Base-by-base conservation (phyloP, 352 stramenopile species). In the Achlya hypogyna region DNA sequence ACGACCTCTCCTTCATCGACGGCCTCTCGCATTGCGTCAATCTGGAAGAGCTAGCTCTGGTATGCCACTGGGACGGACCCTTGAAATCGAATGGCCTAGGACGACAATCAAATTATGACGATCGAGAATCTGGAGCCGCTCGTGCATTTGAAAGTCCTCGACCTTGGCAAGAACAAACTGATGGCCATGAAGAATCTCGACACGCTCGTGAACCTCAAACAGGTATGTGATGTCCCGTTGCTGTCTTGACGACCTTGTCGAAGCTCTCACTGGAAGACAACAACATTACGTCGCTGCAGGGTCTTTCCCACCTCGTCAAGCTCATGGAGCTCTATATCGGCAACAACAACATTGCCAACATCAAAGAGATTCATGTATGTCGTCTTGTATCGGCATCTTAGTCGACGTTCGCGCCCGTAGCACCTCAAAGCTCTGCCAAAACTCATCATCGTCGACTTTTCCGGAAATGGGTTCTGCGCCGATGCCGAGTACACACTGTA, bases 321-420 rank as follows among this genome's bases (percentile, higher is more conserved):
- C 69, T 95, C 9, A 91, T 94, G 85, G 87, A 96, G 54, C 65
- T 96, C 0, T 96, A 96, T 69, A 73, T 94, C n/a, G 82, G 86
- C 6, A 87, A 86, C 63, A 96, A 96, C 59, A 70, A 77, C 20
- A 84, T 96, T 38, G 79, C 86, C n/a, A 77, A 78, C 10, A 31
- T 96, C 18, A 92, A 76, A 22, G 62, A 78, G 51, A 63, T 63
- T 23, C 49, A 51, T n/a, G 51, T 69, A 51, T 9, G 32, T 42
- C 29, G 10, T 9, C 18, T 62, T 18, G 18, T n/a, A n/a, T n/a
- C n/a, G 82, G n/a, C n/a, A n/a, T n/a, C n/a, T n/a, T n/a, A n/a
- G n/a, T n/a, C n/a, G n/a, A n/a, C n/a, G n/a, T n/a, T n/a, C n/a
- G n/a, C n/a, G n/a, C n/a, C n/a, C n/a, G 5, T 86, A 93, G 62